phyloP scores from a whole-genome alignment of 768 basidiomycete genomes.

The Amanita pseudoporphyria region DNA sequence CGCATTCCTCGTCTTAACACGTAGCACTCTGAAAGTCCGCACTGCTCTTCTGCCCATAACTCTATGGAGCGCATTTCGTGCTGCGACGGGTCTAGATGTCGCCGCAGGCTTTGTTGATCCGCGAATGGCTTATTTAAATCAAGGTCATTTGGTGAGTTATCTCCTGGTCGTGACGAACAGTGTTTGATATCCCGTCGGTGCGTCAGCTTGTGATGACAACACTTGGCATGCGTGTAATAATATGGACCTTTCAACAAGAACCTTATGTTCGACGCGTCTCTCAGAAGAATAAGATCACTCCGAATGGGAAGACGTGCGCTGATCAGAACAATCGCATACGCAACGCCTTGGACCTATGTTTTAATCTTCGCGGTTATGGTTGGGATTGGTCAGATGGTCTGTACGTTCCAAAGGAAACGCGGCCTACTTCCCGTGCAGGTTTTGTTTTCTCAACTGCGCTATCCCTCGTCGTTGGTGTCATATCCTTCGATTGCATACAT shows the following conservation, averaged over 20 bases:
- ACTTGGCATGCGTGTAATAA: conserved; percentile 26
- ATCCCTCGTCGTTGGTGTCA: conserved; percentile 23
- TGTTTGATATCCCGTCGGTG: not conserved
- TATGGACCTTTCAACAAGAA: conserved; percentile 29
- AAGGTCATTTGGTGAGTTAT: conserved; percentile 32
- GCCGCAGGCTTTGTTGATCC: conserved; percentile 23
- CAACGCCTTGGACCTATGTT: conserved; percentile 41
- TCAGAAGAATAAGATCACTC: conserved; percentile 2
- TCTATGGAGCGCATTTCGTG: conserved; percentile 32
- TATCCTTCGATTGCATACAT: conserved; percentile 36
- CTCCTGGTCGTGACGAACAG: not conserved
- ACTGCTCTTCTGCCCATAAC: conserved; percentile 40
- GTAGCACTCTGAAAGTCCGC: conserved; percentile 32
- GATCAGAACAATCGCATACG: conserved; percentile 8
- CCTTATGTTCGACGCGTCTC: conserved; percentile 22
- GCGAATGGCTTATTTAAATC: conserved; percentile 31
- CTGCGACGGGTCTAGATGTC: conserved; percentile 33
- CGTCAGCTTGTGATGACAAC: conserved; percentile 27
- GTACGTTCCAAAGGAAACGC: conserved; percentile 31
- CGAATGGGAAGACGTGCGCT: not conserved
- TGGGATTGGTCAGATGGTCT: conserved; percentile 50
- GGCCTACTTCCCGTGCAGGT: conserved; percentile 24
- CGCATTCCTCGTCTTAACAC: conserved; percentile 42
- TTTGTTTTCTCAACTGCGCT: conserved; percentile 28
- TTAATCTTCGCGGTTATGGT: conserved; percentile 46